Base-by-base conservation (phyloP, 2,329 filamentous ascomycete genomes). In the Colletotrichum tropicicola region DNA sequence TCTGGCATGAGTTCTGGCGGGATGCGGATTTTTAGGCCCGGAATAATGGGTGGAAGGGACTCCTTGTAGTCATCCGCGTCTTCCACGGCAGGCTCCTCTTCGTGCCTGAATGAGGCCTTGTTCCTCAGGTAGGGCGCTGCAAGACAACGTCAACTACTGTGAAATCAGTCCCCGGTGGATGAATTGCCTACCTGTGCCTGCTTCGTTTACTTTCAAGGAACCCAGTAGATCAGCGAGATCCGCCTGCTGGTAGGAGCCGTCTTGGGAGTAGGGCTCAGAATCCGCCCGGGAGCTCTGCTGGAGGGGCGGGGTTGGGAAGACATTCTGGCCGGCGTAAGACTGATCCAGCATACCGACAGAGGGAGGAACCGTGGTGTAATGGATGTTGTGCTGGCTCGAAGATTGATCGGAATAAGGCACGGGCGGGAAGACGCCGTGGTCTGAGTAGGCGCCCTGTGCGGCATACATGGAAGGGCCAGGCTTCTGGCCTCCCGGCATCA, bases 1-100 rank as follows among this genome's bases (percentile, higher is more conserved):
- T 91, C 87, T 1, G 95, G 95, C 94, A 98, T 97, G 72, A 98
- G 86, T 72, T 97, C 94, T 0, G 92, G 92, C 0, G 95, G 96
- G 67, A 98, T 97, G 35, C 93, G 89, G 63, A 97, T 91, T 63
- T 91, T 94, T 21, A 89, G 84, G 52, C 93, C 93, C 7, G 92
- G 87, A 15, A 87, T 85, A 32, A 91, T 86, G 12, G 89, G 87
- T 32, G 93, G 94, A 8, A 97, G 78, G 28, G 86, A 79, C 45
- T 89, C 87, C 70, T 93, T 91, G 65, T 86, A 90, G 61, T 97
- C 91, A 64, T 94, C 92, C 23, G 87, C 81, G 10, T 90, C 92
- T 65, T 92, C 90, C 32, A 92, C 78, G 0, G 87, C 88, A 1
- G 91, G 90, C 32, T 87, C 83, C 67, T 89, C 85, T 49, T 87